Percentiles rank a stretch among this genome's conserved stretches.
phyloP scores from a whole-genome alignment of 176 grass and related monocot species.

The Phyllostachys edulis region DNA sequence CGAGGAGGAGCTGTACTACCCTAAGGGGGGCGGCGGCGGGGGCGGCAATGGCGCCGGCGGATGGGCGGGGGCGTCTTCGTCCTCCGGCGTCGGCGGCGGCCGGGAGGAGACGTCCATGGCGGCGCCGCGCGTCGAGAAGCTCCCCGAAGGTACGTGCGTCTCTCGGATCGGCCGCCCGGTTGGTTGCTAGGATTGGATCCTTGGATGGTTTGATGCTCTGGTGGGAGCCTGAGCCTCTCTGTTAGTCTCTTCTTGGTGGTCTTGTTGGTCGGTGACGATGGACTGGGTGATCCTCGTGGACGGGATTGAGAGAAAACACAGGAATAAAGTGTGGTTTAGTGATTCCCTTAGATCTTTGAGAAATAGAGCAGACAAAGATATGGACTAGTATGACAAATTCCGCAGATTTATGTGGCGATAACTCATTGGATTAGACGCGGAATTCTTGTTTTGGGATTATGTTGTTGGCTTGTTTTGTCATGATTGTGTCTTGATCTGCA shows the following conservation, averaged over 20 bases:
- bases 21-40: background rate
- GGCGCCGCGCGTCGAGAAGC: slow-evolving; percentile 36
- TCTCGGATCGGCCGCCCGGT: background rate
- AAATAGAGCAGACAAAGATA: background rate
- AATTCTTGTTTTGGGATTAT: slow-evolving; percentile 12
- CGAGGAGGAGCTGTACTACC: slow-evolving; percentile 40
- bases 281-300: slow-evolving; percentile 19
- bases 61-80: slow-evolving; percentile 33
- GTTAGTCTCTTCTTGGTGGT: slow-evolving; percentile 16
- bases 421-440: background rate
- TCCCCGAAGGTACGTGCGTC: slow-evolving; percentile 38
- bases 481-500: background rate
- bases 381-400: background rate
- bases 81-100: slow-evolving; percentile 12
- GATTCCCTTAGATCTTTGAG: slow-evolving; percentile 17
- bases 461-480: background rate
- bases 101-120: slow-evolving; percentile 37
- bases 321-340: background rate
- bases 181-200: slow-evolving; percentile 46
- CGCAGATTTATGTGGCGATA: background rate
- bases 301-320: slow-evolving; percentile 16
- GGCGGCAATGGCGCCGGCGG: background rate
- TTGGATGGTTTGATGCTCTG: background rate
- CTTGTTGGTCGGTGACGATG: background rate
- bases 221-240: background rate